Base-by-base conservation (phyloP, 1,284 basidiomycete species). In the Cryptococcus sp. region DNA sequence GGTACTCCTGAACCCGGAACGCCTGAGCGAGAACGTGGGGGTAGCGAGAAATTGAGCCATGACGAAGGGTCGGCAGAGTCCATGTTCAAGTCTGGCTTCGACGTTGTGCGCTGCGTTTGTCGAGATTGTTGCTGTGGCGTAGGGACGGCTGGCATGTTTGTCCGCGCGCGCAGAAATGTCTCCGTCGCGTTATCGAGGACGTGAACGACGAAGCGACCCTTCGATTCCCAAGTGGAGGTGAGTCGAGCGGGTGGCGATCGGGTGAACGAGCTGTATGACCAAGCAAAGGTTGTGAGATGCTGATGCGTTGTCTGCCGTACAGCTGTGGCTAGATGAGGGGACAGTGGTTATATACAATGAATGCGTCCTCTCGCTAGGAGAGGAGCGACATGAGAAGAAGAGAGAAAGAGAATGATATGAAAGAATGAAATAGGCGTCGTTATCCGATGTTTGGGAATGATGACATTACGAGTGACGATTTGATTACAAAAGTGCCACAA, bases 11-110 rank as follows among this genome's bases (percentile, higher is more conserved):
- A 64, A 10, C 57, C 61, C 16, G 86, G 73, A 17, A 59, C 58
- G 13, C 67, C 65, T 63, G 77, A 83, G 45, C 84, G 83, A 74
- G 79, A 88, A 85, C 89, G 83, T 20, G 89, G 88, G 62, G 90
- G 90, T 46, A 92, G 81, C 6, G 87, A 86, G 77, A 93, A 93
- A 77, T 89, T 91, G 73, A 93, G 87, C 66, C 75, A 77, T 62
- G 69, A 64, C 5, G 69, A 63, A 10, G 75, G 73, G 56, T 75
- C 69, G 55, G 62, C 52, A 25, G 49, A 29, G 51, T 58, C 54
- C 61, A 68, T 59, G 16, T 63, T 65, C n/a, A 72, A 62, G 16
- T 51, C 49, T 20, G 70, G 72, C 54, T 72, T 72, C 46, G 59
- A 45, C 15, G 46, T 19, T 13, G 44, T 43, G n/a, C 57, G 46